Evolutionary conservation across 2,329 filamentous ascomycete species (phyloP), one percentile per base, ranked within the genome.

Genomic region (Emmonsia crescens): DNA sequence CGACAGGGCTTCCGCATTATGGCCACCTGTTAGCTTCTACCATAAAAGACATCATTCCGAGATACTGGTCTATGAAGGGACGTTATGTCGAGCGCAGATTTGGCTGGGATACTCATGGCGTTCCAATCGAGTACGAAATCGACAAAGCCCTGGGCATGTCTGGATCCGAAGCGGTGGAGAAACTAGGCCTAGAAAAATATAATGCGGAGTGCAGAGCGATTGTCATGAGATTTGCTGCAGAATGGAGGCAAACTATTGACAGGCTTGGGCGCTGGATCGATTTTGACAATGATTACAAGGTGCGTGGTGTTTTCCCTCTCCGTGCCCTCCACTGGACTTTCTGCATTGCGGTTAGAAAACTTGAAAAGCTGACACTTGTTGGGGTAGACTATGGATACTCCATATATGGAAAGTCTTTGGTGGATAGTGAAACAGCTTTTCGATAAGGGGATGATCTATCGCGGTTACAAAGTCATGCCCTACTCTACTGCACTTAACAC

Each of bases 51-150:
- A 94, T 96, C 64, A 96, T 97, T 67, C 91, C 93, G 9, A 82
- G 93, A 68, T 97, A 96, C 76, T 96, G 92, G 91, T 91, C 91
- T 59, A 96, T 96, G 92, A 95, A 95, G 74, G 93, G 93, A 19
- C 89, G 87, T 72, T 89, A 96, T 78, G 92, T 96, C 59, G 90
- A 94, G 79, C 85, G 93, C 66, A 84, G 92, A 63, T 96, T 96
- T 68, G 93, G 93, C 60, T 96, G 93, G 93, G 93, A 96, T 73
- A 91, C 92, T 1, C 93, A 96, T 72, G 93, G 93, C 64, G 82
- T 97, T 60, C 93, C 93, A 19, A 94, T 97, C 68, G 93, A 97
- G 78, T 90, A 96, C 74, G 93, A 96, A 77, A 96, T 96, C 71
- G 93, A 96, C 80, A 96, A 96, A 82, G 93, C 93, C 77, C 81